These are phyloP conservation scores for Cenchrus fungigraminus DNA, from an alignment of 176 grass and related monocot genomes.

Conservation along the genomic window DNA sequence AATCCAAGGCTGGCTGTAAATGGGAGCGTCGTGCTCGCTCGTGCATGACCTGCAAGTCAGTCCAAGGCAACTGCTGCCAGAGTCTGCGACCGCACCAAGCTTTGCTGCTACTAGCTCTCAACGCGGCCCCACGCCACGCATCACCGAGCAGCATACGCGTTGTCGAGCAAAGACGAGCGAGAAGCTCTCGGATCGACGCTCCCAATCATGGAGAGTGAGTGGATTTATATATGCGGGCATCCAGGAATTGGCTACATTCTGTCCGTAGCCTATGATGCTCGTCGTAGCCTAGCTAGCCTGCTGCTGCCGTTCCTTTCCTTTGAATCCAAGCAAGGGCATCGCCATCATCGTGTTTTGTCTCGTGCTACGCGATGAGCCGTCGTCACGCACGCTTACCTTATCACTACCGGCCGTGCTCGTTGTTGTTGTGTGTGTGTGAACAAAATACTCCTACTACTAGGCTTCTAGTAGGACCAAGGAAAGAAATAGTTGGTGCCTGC, in stretches of 20 bases:
- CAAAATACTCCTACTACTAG: too few relatives aligned
- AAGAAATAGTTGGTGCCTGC: too few relatives aligned
- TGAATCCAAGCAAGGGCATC: conserved; percentile 15
- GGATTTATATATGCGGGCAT: conserved; percentile 37
- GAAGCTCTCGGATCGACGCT: not conserved
- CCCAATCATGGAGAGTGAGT: conserved; percentile 48
- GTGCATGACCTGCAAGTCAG: not conserved
- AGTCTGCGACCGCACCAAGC: not conserved
- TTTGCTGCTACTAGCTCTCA: not conserved
- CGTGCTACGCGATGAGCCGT: conserved; percentile 2
- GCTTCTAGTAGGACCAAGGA: too few relatives aligned
- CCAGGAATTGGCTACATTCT: conserved; percentile 44
- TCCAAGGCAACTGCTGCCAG: not conserved
- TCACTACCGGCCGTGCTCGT: too few relatives aligned
- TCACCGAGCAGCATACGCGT: not conserved
- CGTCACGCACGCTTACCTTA: not conserved
- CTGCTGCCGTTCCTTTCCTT: conserved; percentile 26
- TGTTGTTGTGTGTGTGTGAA: too few relatives aligned
- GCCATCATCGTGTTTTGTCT: conserved; percentile 48
- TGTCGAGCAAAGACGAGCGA: not conserved
- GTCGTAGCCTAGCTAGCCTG: not conserved
- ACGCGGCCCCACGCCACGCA: not conserved
- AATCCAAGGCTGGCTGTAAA: too few relatives aligned
- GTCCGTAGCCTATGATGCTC: not conserved
- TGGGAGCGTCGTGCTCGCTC: too few relatives aligned